Evolutionary conservation across 805 yeast species (phyloP), one percentile per base, ranked within the genome.

Genomic region (Ogataea ganodermae): DNA sequence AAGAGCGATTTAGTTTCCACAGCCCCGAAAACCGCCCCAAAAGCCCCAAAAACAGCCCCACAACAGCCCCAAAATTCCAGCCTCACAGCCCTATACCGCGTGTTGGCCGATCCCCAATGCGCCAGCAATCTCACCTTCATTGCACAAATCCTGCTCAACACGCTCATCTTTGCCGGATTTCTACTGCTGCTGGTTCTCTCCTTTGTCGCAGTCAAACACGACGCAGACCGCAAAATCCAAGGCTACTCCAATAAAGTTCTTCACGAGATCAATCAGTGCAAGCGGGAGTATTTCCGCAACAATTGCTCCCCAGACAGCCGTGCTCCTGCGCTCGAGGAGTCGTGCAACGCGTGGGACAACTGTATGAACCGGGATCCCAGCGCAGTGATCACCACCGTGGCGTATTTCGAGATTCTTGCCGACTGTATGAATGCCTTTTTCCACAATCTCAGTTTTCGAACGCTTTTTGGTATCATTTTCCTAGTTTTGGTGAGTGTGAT

Each of bases 331-430:
- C 64, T 89, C 14, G 94, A 85, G 56, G 65, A 68, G 1, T 69
- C 79, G 12, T 92, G 99, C 65, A 71, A 75, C 28, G 74, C 73
- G 28, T 89, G 96, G 94, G 84, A 80, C 51, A 76, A 75, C 48
- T 94, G 99, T 64, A 88, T 89, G 90, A 80, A 83, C 56, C 69
- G 83, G 41, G 92, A 89, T 52, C 91, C 96, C 8, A 75, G 78
- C 21, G 56, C 68, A 45, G 63, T 67, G 18, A 52, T 61, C 30
- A 59, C 67, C 3, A 60, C 69, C 2, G 63, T 51, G 24, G 69
- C 68, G 1, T 65, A 65, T 44, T 65, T 65, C 46, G 69, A 65
- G 50, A 61, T 65, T 20, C 42, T 65, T 17, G 68, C 69, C 2
- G 69, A 65, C 36, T 65, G 69, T 43, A 51, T 65, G 56, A 65